Base-by-base conservation (phyloP, 2,329 filamentous ascomycete genomes). In the Zymoseptoria brevis region DNA sequence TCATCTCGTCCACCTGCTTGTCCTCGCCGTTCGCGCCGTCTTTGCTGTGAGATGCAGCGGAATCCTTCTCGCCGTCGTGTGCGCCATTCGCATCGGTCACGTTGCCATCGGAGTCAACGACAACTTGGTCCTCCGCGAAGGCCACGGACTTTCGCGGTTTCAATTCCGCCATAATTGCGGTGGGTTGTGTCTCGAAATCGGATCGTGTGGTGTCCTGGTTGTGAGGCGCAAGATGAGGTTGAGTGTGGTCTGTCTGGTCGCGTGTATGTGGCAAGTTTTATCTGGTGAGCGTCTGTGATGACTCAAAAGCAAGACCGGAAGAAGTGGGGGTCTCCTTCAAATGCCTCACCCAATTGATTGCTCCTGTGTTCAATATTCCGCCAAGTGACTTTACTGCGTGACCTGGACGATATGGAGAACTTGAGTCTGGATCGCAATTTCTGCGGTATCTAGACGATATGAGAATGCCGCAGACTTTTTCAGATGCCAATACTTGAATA, bases 91-190 rank as follows among this genome's bases (percentile, higher is more conserved):
- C 82, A 77, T 88, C 86, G 71, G 84, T 90, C 73, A 96, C 85
- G 73, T 87, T 85, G 70, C 93, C 93, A 81, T 96, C 89, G 76
- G 85, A 84, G 80, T 96, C 89, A 75, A 96, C 92, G 70, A 96
- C 86, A 66, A 89, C 83, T 69, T 90, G 84, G 72, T 90, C 89
- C 76, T 94, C 89, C 74, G 87, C 92, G 76, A 97, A 97, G 66
- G 91, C 87, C 71, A 97, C 93, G 53, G 90, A 95, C 79, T 97
- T 96, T 78, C 92, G 88, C 71, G 87, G 85, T 91, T 62, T 74
- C 70, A 58, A 68, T 67, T 80, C 80, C 68, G 79, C 78, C 80
- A 82, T 82, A 75, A 75, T 80, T 77, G 77, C 75, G 74, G 69
- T 62, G 22, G 51, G 22, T 24, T 11, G 51, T 58, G 21, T 50